Conservation (phyloP, 2,329 filamentous ascomycete genomes). For the Phyllosticta citriasiana region DNA sequence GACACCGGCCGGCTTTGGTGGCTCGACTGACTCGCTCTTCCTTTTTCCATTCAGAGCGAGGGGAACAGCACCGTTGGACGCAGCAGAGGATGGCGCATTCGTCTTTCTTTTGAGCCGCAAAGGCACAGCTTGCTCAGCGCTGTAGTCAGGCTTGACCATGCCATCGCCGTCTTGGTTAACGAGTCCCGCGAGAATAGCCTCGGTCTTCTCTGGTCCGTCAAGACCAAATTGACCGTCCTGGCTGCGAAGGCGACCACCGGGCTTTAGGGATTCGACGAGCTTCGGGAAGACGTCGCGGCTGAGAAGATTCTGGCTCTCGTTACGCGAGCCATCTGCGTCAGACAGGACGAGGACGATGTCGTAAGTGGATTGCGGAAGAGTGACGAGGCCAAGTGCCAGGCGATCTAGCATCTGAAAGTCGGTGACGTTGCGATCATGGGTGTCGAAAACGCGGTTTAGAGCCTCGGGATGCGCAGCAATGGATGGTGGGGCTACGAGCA, state of each 20-base stretch:
- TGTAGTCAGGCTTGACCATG: conserved; percentile 63
- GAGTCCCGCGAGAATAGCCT: conserved; percentile 76
- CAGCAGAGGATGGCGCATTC: conserved; percentile 23
- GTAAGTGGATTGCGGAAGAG: conserved; percentile 68
- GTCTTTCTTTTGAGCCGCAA: conserved; percentile 56
- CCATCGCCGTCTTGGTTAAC: conserved; percentile 48
- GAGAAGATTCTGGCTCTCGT: conserved; percentile 56
- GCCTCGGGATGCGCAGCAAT: conserved; percentile 76
- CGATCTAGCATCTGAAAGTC: conserved; percentile 98
- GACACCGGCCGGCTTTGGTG: conserved; percentile 45
- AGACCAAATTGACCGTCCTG: conserved; percentile 55
- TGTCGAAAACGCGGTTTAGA: conserved; percentile 59
- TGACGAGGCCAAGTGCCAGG: conserved; percentile 68
- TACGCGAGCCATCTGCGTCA: conserved; percentile 58
- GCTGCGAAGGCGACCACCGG: conserved; percentile 56
- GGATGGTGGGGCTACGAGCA: conserved; percentile 83
- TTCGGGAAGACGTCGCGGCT: conserved; percentile 56
- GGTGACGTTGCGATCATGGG: conserved; percentile 64
- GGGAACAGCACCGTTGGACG: conserved; percentile 21
- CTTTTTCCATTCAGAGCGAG: conserved; percentile 32
- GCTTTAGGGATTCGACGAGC: conserved; percentile 60
- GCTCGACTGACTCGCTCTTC: conserved; percentile 26
- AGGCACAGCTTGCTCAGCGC: conserved; percentile 47
- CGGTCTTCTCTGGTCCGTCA: conserved; percentile 48
- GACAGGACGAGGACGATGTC: conserved; percentile 76